Evolutionary conservation across 2,329 filamentous ascomycete species (phyloP).

Genomic region (Botryotinia narcissicola): DNA sequence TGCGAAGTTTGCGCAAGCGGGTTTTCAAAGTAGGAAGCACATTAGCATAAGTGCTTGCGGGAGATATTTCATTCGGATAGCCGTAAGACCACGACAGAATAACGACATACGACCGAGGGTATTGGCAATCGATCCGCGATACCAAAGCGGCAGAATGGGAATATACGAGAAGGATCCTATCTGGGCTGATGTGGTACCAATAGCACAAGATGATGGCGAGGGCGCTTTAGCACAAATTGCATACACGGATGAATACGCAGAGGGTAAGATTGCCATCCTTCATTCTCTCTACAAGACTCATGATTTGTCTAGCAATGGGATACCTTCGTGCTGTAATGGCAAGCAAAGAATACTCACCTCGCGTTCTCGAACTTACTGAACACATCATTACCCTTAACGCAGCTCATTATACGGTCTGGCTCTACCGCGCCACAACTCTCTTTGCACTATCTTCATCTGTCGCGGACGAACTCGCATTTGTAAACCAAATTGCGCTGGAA

Average conservation of each 20-base stretch:
- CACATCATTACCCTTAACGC: conserved; percentile 91
- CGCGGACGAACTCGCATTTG: conserved; percentile 69
- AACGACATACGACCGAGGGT: background rate
- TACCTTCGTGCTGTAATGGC: conserved; percentile 96
- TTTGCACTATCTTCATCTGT: conserved; percentile 51
- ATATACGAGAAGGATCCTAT: conserved; percentile 54
- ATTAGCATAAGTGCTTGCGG: background rate
- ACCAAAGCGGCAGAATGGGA: conserved; percentile 25
- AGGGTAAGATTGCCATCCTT: conserved; percentile 49
- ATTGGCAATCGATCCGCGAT: background rate
- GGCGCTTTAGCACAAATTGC: conserved; percentile 87
- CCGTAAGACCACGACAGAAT: background rate
- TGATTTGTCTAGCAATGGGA: conserved; percentile 63
- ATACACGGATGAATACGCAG: conserved; percentile 84
- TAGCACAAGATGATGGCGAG: conserved; percentile 80
- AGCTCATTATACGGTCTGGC: conserved; percentile 97
- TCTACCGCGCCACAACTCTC: conserved; percentile 83
- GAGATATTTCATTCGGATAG: background rate
- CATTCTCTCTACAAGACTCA: conserved; percentile 8
- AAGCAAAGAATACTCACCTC: conserved; percentile 74
- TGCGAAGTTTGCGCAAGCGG: background rate
- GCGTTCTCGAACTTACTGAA: conserved; percentile 78
- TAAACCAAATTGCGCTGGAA: conserved; percentile 76
- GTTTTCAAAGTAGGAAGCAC: background rate
- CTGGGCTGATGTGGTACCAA: conserved; percentile 82